phyloP scores from a whole-genome alignment of 495 filamentous ascomycete genomes.

The Tuber melanosporum region DNA sequence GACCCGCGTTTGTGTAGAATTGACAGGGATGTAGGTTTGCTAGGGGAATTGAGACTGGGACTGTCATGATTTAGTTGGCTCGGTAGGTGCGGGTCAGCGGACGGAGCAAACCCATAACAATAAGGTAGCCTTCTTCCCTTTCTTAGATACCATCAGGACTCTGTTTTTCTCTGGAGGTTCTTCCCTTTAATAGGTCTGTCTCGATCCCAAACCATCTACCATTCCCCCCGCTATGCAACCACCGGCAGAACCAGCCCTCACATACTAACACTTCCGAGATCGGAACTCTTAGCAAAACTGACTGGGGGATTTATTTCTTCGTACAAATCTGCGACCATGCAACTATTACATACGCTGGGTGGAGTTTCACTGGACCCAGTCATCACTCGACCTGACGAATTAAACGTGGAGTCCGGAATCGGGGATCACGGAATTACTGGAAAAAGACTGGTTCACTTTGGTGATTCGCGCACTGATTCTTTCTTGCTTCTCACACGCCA shows the following conservation, averaged over 20 bases:
- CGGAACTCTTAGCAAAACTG: not conserved
- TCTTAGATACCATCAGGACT: not conserved
- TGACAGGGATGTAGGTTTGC: constrained; percentile 42
- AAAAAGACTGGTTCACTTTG: not conserved
- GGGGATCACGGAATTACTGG: not conserved
- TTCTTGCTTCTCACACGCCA: not conserved
- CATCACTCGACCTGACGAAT: not conserved
- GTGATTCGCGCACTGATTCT: not conserved
- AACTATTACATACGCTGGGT: not conserved
- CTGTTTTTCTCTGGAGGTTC: not conserved
- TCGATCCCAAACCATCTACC: not conserved
- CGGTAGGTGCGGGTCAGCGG: not conserved
- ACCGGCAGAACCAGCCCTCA: not conserved
- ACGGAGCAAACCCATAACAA: not conserved
- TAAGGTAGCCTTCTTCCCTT: not conserved
- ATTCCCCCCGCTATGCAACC: not conserved
- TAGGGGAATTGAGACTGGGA: constrained; percentile 4
- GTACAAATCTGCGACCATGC: not conserved
- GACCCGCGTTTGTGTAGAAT: constrained; percentile 42
- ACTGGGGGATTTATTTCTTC: not conserved
- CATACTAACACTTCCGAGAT: not conserved
- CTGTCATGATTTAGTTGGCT: not conserved
- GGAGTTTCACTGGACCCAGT: not conserved
- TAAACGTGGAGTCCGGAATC: not conserved
- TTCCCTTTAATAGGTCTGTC: not conserved